These are phyloP conservation scores for Apiospora aurea DNA, from an alignment of 2,329 filamentous ascomycete species.

Conservation along the genomic window DNA sequence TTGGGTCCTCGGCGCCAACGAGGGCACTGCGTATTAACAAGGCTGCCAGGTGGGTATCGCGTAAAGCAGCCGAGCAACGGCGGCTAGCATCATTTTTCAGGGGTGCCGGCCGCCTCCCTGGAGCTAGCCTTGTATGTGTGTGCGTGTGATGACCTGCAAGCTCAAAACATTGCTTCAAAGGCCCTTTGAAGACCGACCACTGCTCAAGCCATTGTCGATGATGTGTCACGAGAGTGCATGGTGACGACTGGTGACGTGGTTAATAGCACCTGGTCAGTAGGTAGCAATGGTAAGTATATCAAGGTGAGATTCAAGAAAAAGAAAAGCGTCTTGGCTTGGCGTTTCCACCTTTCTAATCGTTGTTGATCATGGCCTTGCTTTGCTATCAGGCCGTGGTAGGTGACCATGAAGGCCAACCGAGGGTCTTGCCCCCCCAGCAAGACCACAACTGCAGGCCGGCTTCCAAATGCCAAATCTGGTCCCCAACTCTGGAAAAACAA, in stretches of 20 bases:
- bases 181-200: neutral
- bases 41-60: neutral
- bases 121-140: neutral
- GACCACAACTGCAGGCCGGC: neutral
- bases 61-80: neutral
- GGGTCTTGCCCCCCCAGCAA: neutral
- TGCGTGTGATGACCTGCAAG: neutral
- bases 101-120: neutral
- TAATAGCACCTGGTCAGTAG: neutral
- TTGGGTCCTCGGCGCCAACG: neutral
- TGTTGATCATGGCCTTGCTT: neutral
- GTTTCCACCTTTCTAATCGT: conserved; percentile 3
- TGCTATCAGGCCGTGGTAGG: neutral
- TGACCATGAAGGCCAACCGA: neutral
- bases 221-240: conserved; percentile 11
- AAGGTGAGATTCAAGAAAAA: conserved; percentile 3
- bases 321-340: neutral
- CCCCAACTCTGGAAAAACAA: neutral
- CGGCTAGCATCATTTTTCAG: neutral
- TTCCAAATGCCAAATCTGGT: neutral
- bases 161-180: neutral
- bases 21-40: neutral
- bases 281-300: conserved; percentile 4
- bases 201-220: neutral
- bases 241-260: conserved; percentile 4